Conservation (phyloP, 2,329 filamentous ascomycete species). For the Ceratocystis harringtonii region DNA sequence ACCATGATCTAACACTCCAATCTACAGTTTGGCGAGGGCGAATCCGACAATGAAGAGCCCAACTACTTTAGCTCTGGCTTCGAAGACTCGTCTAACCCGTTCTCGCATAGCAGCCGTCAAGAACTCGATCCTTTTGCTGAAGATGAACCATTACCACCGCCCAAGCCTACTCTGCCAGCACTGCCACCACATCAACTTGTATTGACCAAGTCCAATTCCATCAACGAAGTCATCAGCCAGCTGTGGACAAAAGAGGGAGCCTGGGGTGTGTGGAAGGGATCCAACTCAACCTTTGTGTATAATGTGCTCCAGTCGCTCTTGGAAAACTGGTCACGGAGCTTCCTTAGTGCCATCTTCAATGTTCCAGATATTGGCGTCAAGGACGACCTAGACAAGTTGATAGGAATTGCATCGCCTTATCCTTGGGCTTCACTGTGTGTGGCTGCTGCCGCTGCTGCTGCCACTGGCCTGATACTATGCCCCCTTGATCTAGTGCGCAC, state of each 20-base stretch:
- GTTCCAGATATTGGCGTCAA: conserved; percentile 68
- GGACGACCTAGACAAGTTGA: conserved; percentile 61
- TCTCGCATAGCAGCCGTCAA: conserved; percentile 10
- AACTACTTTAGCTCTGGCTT: conserved; percentile 65
- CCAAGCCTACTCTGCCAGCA: conserved; percentile 21
- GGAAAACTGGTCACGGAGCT: conserved; percentile 81
- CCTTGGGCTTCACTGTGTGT: conserved; percentile 70
- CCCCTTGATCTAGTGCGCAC: conserved; percentile 86
- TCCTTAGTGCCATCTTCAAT: conserved; percentile 81
- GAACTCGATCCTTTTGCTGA: conserved; percentile 16
- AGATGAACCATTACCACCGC: conserved; percentile 12
- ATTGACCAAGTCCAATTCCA: conserved; percentile 60
- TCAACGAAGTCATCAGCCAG: conserved; percentile 74
- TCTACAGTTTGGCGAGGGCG: conserved; percentile 22
- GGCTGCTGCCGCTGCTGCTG: conserved; percentile 45
- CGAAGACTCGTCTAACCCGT: conserved; percentile 36
- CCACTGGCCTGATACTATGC: conserved; percentile 66
- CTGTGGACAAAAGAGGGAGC: conserved; percentile 80
- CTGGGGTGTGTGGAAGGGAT: conserved; percentile 88
- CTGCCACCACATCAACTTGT: conserved; percentile 45
- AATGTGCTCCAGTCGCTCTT: conserved; percentile 70
- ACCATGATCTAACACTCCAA: neutral
- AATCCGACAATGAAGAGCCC: conserved; percentile 62
- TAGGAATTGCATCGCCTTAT: conserved; percentile 59
- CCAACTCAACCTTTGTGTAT: conserved; percentile 87